Conservation (phyloP, 2,329 filamentous ascomycete species). For the Plectosphaerella sp. region DNA sequence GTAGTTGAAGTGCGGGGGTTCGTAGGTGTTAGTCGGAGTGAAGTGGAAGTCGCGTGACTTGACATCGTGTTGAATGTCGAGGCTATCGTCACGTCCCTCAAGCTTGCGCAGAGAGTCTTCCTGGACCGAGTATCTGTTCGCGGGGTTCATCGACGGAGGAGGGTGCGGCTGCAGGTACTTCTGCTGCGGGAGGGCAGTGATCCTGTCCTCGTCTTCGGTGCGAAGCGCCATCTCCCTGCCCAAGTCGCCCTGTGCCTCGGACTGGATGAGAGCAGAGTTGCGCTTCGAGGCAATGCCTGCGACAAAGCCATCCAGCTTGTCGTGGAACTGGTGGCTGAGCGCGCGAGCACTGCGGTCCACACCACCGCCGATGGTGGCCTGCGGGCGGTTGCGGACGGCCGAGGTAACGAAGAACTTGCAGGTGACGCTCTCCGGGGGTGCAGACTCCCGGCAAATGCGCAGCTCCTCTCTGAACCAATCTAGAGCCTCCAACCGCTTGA, state of each 20-base stretch:
- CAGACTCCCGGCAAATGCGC: slow-evolving; percentile 83
- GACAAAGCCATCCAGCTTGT: slow-evolving; percentile 83
- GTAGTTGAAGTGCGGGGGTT: slow-evolving; percentile 55
- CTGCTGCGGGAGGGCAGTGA: slow-evolving; percentile 72
- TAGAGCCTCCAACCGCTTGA: slow-evolving; percentile 88
- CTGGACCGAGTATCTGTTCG: slow-evolving; percentile 25
- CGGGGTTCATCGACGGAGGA: slow-evolving; percentile 10
- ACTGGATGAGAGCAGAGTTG: slow-evolving; percentile 76
- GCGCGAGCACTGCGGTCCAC: slow-evolving; percentile 50
- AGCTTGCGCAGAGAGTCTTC: slow-evolving; percentile 45
- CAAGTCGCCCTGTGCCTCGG: slow-evolving; percentile 73
- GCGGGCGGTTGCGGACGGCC: slow-evolving; percentile 50
- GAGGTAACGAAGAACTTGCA: slow-evolving; percentile 95
- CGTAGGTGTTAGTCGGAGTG: slow-evolving; percentile 44
- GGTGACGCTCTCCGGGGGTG: slow-evolving; percentile 81
- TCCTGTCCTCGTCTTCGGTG: slow-evolving; percentile 76
- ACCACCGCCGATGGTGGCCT: slow-evolving; percentile 11
- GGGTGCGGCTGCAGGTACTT: slow-evolving; percentile 56
- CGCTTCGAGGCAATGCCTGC: slow-evolving; percentile 83
- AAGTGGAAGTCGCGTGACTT: slow-evolving; percentile 51
- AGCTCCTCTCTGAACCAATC: slow-evolving; percentile 97
- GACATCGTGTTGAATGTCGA: slow-evolving; percentile 31
- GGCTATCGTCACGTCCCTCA: slow-evolving; percentile 43
- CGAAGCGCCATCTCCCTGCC: slow-evolving; percentile 77
- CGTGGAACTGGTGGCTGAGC: slow-evolving; percentile 73